These are phyloP conservation scores for Dichotomocladium elegans DNA, from an alignment of 371 early-diverging fungal species.

Conservation along the genomic window DNA sequence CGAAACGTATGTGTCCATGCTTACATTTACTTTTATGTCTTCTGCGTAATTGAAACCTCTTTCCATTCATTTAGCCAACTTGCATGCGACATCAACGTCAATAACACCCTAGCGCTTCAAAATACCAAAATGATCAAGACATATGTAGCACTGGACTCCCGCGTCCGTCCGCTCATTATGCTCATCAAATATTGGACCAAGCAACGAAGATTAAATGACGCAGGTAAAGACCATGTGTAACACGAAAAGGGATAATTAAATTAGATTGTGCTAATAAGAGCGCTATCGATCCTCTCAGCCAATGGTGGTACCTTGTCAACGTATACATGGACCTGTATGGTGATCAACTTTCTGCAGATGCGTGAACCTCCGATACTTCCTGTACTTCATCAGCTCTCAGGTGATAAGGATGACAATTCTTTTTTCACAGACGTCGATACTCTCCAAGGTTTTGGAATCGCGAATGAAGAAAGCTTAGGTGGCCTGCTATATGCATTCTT, in stretches of 20 bases:
- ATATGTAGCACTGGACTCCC: constrained; percentile 75
- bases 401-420: not conserved
- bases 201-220: constrained; percentile 69
- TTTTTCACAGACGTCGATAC: constrained; percentile 70
- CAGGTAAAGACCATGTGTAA: constrained; percentile 45
- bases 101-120: constrained; percentile 72
- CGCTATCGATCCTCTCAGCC: constrained; percentile 30
- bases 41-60: not conserved
- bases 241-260: too few species aligned
- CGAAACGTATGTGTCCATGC: constrained; percentile 45
- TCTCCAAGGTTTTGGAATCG: constrained; percentile 62
- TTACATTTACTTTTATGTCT: not conserved
- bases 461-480: constrained; percentile 74
- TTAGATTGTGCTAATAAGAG: not conserved
- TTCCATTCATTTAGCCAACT: constrained; percentile 28
- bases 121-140: constrained; percentile 77
- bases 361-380: constrained; percentile 89
- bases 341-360: constrained; percentile 85
- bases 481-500: constrained; percentile 84
- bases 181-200: constrained; percentile 83
- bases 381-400: constrained; percentile 61
- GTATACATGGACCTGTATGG: constrained; percentile 92
- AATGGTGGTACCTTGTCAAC: constrained; percentile 91
- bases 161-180: constrained; percentile 74
- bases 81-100: constrained; percentile 84